phyloP scores from a whole-genome alignment of 192 early-diverging fungal genomes.

The Kappamyces sp. region DNA sequence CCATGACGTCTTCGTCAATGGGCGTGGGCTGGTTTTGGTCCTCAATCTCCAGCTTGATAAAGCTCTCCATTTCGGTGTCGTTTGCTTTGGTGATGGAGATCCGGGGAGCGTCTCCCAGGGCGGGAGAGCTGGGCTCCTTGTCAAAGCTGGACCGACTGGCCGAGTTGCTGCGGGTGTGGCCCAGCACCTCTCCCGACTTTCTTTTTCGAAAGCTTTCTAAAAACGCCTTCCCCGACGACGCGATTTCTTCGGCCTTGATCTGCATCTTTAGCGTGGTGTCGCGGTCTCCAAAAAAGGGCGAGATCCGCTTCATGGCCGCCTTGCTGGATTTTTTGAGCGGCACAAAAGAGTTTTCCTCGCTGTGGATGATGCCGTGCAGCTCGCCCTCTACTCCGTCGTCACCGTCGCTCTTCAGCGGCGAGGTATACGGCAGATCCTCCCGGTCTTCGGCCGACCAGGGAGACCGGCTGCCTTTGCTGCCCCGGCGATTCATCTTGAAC shows the following conservation, averaged over 20 bases:
- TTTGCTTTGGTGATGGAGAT: no score
- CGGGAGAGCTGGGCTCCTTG: no score
- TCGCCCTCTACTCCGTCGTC: slow-evolving; percentile 22
- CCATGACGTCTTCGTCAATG: slow-evolving; percentile 7
- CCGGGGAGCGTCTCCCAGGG: no score
- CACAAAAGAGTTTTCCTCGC: slow-evolving; percentile 13
- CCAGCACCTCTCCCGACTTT: no score
- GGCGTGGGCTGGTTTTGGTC: slow-evolving; percentile 3
- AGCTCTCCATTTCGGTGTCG: slow-evolving; percentile 4
- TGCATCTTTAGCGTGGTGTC: not conserved
- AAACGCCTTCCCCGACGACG: no score
- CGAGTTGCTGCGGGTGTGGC: no score
- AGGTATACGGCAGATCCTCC: no score
- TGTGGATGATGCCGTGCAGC: slow-evolving; percentile 15
- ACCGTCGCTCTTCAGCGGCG: not conserved
- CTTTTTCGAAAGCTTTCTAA: no score
- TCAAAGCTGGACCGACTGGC: no score
- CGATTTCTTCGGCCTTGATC: not conserved
- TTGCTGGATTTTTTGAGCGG: not conserved
- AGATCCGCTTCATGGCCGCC: slow-evolving; percentile 15
- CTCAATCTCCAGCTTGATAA: slow-evolving; percentile 12
- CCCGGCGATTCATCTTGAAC: slow-evolving; percentile 12
- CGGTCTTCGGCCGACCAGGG: not conserved
- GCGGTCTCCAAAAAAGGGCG: not conserved
- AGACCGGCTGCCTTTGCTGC: not conserved